A percentile compares a stretch with the other conserved stretches of the same genome.
Conservation (phyloP, 768 basidiomycete species). For the Collybia nuda region DNA sequence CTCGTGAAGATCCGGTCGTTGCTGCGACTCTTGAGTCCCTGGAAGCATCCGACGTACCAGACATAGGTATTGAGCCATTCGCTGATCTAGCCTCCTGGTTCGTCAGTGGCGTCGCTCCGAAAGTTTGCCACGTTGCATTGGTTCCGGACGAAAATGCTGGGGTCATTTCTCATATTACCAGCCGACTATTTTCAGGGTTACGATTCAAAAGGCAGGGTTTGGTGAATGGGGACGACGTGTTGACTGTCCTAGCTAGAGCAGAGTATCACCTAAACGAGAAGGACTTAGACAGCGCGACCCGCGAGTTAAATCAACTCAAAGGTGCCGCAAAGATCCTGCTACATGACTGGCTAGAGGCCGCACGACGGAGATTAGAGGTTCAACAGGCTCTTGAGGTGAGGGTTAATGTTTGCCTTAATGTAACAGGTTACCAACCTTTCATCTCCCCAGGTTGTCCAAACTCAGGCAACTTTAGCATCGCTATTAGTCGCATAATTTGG, state of each 20-base stretch:
- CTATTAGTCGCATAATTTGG: constrained; percentile 65
- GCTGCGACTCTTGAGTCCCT: constrained; percentile 66
- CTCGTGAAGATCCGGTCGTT: constrained; percentile 70
- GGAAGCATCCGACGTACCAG: constrained; percentile 72
- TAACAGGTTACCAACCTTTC: constrained; percentile 3
- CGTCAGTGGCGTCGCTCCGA: constrained; percentile 75
- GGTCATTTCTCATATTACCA: constrained; percentile 82
- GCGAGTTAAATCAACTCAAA: constrained; percentile 88
- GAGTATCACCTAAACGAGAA: constrained; percentile 90
- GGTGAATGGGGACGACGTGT: constrained; percentile 78
- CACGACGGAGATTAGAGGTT: constrained; percentile 84
- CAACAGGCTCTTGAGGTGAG: constrained; percentile 86
- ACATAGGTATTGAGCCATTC: constrained; percentile 83
- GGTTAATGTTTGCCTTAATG: background rate
- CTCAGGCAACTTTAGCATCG: constrained; percentile 82
- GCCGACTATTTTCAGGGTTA: constrained; percentile 71
- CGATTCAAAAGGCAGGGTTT: constrained; percentile 81
- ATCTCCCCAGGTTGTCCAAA: constrained; percentile 64
- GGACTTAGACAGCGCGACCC: constrained; percentile 84
- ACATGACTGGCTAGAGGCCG: constrained; percentile 90
- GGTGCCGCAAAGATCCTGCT: constrained; percentile 77
- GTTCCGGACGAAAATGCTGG: constrained; percentile 92
- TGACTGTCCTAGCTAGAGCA: constrained; percentile 85
- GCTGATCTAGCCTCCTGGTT: constrained; percentile 94
- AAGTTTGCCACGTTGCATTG: constrained; percentile 84